phyloP scores from a whole-genome alignment of 1,139 yeast genomes.

The Candida sp. region DNA sequence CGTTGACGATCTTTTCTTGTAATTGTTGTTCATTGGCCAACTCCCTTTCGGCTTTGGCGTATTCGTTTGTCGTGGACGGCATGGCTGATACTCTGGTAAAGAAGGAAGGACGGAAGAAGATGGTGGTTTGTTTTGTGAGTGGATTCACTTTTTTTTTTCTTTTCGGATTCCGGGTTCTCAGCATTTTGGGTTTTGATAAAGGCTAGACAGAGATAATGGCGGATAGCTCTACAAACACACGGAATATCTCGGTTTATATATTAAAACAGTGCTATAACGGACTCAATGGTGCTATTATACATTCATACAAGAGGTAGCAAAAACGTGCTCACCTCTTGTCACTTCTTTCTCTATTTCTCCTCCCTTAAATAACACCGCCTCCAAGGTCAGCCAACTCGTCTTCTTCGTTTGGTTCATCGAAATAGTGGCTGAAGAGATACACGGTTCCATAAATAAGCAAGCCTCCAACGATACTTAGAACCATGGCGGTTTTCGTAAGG shows the following conservation, averaged over 20 bases:
- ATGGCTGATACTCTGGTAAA: no score
- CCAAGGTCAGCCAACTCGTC: constrained; percentile 34
- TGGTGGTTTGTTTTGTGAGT: constrained; percentile 3
- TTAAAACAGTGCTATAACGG: no score
- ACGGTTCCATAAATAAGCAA: constrained; percentile 73
- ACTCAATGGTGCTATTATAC: no score
- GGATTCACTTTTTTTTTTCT: neutral
- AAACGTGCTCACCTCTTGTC: no score
- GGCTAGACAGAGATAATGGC: no score
- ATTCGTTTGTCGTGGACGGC: constrained; percentile 17
- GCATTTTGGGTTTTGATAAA: no score
- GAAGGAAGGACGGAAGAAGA: no score
- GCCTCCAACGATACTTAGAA: constrained; percentile 74
- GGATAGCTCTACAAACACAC: no score
- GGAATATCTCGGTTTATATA: no score
- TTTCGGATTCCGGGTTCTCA: no score
- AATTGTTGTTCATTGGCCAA: constrained; percentile 48
- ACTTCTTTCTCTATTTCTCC: no score
- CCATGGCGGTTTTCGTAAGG: constrained; percentile 60
- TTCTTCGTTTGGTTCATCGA: constrained; percentile 60
- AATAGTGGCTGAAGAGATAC: constrained; percentile 71
- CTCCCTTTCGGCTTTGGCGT: constrained; percentile 32
- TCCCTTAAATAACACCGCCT: constrained; percentile 38
- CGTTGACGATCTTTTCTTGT: constrained; percentile 56
- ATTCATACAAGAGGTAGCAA: no score